phyloP scores from a whole-genome alignment of 805 yeast species.

The Middelhovenomyces tepae region DNA sequence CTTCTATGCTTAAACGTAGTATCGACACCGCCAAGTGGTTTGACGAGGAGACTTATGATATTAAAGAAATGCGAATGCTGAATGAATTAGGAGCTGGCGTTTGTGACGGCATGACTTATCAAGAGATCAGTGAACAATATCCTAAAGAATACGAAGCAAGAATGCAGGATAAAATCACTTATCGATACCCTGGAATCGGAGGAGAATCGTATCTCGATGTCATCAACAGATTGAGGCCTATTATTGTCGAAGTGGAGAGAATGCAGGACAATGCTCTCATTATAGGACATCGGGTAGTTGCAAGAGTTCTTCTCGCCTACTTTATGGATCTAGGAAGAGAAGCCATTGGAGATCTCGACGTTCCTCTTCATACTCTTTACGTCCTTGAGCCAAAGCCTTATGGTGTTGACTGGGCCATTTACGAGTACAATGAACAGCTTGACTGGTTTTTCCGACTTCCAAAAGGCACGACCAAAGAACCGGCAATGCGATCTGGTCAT shows the following conservation, averaged over 20 bases:
- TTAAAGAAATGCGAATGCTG: conserved; percentile 86
- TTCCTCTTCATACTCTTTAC: conserved; percentile 86
- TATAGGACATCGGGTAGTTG: conserved; percentile 84
- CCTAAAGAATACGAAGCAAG: conserved; percentile 79
- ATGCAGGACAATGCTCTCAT: conserved; percentile 79
- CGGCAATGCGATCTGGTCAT: conserved; percentile 9
- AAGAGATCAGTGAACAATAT: conserved; percentile 60
- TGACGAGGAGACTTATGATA: conserved; percentile 61
- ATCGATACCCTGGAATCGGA: conserved; percentile 94
- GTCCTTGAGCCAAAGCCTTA: conserved; percentile 88
- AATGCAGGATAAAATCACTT: conserved; percentile 65
- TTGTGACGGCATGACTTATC: conserved; percentile 88
- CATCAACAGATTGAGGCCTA: conserved; percentile 77
- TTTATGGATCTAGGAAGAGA: conserved; percentile 72
- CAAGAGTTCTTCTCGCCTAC: conserved; percentile 79
- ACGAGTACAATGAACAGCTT: conserved; percentile 69
- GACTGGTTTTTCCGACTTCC: conserved; percentile 70
- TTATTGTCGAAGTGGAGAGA: conserved; percentile 87
- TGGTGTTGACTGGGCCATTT: conserved; percentile 89
- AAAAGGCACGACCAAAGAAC: conserved; percentile 22
- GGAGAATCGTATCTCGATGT: conserved; percentile 96
- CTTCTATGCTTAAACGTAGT: conserved; percentile 75
- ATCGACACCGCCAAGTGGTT: conserved; percentile 71
- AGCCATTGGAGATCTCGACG: conserved; percentile 80
- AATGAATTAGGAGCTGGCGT: conserved; percentile 92